Conservation (phyloP, 2,329 filamentous ascomycete genomes). For the Botrytis pseudocinerea region DNA sequence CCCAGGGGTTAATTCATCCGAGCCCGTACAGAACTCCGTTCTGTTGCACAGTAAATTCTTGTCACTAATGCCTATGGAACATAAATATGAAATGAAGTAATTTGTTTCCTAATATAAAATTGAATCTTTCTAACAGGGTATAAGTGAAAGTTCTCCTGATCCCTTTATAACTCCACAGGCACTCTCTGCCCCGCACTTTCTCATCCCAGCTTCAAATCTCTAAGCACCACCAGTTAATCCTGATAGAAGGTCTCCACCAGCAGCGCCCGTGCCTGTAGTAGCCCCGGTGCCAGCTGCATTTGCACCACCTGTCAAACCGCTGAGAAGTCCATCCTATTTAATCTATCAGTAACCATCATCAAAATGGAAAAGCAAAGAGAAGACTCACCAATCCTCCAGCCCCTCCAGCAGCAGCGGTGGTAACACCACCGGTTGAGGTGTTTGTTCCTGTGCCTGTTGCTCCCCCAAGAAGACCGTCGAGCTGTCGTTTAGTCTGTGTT, state of each 20-base stretch:
- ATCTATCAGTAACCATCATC: not conserved
- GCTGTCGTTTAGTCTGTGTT: not conserved
- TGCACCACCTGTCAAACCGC: not conserved
- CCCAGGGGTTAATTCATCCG: not conserved
- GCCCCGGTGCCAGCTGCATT: not conserved
- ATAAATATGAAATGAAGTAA: not conserved
- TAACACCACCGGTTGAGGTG: no score
- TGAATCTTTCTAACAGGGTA: not conserved
- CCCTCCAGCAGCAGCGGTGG: not conserved
- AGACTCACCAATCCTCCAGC: not conserved
- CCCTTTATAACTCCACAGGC: no score
- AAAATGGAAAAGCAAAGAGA: not conserved
- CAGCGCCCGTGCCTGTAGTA: not conserved
- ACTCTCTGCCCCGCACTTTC: not conserved
- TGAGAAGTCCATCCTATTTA: not conserved
- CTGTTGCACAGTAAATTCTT: not conserved
- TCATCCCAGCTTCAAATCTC: not conserved
- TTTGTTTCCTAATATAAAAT: not conserved
- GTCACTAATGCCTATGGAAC: not conserved
- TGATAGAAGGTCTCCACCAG: not conserved
- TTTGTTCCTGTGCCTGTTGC: not conserved
- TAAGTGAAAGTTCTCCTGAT: not conserved
- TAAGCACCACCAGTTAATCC: not conserved
- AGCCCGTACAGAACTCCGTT: not conserved
- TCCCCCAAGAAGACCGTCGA: not conserved